Evolutionary conservation across 2,329 filamentous ascomycete genomes (phyloP), one percentile per base, ranked within the genome.

Genomic region (Hirsutella minnesotensis): DNA sequence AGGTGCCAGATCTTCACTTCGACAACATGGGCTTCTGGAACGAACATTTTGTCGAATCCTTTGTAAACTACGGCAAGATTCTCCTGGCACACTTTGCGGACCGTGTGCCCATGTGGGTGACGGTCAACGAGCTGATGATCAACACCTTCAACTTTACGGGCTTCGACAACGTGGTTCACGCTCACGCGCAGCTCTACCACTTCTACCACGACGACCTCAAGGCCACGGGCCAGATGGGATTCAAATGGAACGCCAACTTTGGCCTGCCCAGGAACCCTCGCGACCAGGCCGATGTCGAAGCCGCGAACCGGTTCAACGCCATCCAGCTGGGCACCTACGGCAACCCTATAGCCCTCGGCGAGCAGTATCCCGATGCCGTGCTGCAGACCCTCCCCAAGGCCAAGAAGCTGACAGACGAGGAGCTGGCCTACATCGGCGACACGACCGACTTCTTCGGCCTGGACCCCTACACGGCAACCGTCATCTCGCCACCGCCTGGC

Each of bases 401-500:
- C n/a, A 60, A 69, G 3, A 65, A 66, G 0, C 56, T 80, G 24
- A 73, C 61, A 1, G 48, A 62, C 0, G 57, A 65, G 1, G 61
- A 81, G 33, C 59, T 79, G n/a, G 52, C 49, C 2, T 65, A 68
- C 39, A 67, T 76, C 24, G 62, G 65, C 18, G 64, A 67, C 7
- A 75, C 71, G 0, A 64, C 68, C 3, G 76, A 79, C 53, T 71
- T 77, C 43, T 65, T 75, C 33, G 72, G 67, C 7, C 67, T 79
- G 31, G 74, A 80, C 47, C 70, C 73, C 0, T 80, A 80, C 57
- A 77, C 72, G 0, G 69, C 72, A 0, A 72, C 69, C 0, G 68
- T 75, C 0, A 68, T 77, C n/a, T 64, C 67, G 2, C 64, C 68
- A 0, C 68, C 72, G 0, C 53, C 50, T 0, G 44, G 51, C 7